A percentile compares a stretch with the other conserved stretches of the same genome.
Evolutionary conservation across 257 asterid genomes (phyloP).

Genomic region (Ilex aquifolium): DNA sequence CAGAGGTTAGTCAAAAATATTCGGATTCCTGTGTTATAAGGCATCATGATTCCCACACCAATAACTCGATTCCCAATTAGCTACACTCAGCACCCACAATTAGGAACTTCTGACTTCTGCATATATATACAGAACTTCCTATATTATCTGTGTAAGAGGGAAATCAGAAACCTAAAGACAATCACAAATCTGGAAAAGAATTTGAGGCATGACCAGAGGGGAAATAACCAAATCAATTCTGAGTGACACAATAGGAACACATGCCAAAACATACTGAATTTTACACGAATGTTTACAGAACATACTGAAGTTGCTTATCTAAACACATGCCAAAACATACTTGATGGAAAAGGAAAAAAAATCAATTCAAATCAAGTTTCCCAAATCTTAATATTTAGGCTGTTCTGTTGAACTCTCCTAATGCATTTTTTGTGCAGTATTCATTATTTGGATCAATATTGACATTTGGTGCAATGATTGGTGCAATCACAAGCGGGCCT

Average conservation of each 20-base stretch:
- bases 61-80: neutral
- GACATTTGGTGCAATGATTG: constrained; percentile 96
- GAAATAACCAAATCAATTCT: too few relatives aligned
- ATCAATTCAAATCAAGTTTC: neutral
- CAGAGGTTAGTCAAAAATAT: constrained; percentile 57
- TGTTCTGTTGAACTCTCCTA: neutral
- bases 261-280: too few relatives aligned
- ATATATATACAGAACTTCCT: neutral
- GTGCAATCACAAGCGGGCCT: constrained; percentile 85
- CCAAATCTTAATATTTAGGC: neutral
- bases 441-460: constrained; percentile 86
- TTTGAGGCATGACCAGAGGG: too few relatives aligned
- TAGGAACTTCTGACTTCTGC: neutral
- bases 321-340: neutral
- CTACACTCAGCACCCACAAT: neutral
- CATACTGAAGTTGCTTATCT: too few relatives aligned
- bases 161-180: too few relatives aligned
- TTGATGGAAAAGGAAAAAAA: neutral
- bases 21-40: neutral
- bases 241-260: too few relatives aligned
- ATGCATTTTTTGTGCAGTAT: constrained; percentile 44
- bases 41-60: neutral
- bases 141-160: neutral
- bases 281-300: too few relatives aligned
- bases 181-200: too few relatives aligned